phyloP scores from a whole-genome alignment of 140 eudicot species.

The Erigeron philadelphicus region DNA sequence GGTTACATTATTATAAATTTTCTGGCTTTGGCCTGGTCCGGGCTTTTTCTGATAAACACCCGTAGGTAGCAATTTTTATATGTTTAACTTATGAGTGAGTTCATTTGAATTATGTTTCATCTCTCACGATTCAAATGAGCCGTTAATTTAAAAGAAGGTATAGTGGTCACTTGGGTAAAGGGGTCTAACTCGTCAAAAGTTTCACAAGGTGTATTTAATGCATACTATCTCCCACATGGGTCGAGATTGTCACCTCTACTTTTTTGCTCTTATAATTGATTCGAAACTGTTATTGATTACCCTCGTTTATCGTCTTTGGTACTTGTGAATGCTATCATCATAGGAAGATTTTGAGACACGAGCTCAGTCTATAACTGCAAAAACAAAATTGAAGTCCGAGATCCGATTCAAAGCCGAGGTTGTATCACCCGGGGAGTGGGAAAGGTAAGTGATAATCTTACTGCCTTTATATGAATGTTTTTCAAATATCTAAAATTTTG shows the following conservation, averaged over 20 bases:
- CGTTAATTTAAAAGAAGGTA: too few species aligned
- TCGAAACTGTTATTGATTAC: neutral
- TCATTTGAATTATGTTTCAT: neutral
- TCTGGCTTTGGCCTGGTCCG: too few species aligned
- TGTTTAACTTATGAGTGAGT: neutral
- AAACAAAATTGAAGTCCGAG: slow-evolving; percentile 83
- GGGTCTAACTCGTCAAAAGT: neutral
- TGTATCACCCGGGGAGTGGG: slow-evolving; percentile 89
- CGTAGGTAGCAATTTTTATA: too few species aligned
- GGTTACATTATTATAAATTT: too few species aligned
- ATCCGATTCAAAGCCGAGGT: slow-evolving; percentile 84
- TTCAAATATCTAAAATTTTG: neutral
- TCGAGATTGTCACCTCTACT: too few species aligned
- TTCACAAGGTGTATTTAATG: too few species aligned
- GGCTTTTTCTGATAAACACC: too few species aligned
- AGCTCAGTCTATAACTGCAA: slow-evolving; percentile 69
- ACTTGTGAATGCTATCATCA: slow-evolving; percentile 24
- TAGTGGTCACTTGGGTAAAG: too few species aligned
- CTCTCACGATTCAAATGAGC: neutral
- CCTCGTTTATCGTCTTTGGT: slow-evolving; percentile 14
- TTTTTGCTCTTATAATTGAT: neutral
- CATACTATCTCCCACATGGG: too few species aligned
- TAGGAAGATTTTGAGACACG: slow-evolving; percentile 93
- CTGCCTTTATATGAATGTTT: neutral
- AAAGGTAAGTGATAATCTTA: slow-evolving; percentile 54